Base-by-base conservation (phyloP, 257 asterid species). In the Thymus quinquecostatus region DNA sequence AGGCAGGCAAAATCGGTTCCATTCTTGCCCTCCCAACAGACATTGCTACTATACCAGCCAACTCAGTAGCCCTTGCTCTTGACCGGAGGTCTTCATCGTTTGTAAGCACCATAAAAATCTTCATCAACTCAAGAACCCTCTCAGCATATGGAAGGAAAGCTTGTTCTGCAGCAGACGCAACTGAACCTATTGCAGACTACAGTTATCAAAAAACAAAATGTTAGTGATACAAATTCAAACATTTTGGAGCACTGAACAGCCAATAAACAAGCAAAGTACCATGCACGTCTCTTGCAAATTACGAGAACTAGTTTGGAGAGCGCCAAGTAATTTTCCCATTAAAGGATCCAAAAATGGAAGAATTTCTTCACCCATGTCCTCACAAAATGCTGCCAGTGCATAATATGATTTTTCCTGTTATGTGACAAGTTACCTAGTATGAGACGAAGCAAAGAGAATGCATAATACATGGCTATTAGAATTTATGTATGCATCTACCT, bases 371-470 rank as follows among this genome's bases (percentile, higher is more conserved):
- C 96, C 99, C 99, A 95, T 95, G 75, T 95, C 77, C 95, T 95
- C 99, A 82, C 98, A 92, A 82, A 95, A 95, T 75, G 99, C 98
- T 41, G 99, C 99, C 87, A 95, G 80, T 27, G 98, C 98, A 77
- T 95, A 95, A 77, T 95, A 95, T 10, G 99, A 95, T 79, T 95
- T 95, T 80, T 92, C 99, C 99, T 95, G 86, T 80, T 57, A 75
- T 49, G 73, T 65, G 38, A 69, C 47, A 65, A 43, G 63, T 32
- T 72, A 77, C 29, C 9, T 2, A 49, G 40, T 62, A 40, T 55
- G 77, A 57, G 53, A 54, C 58, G 40, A 60, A 41, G 70, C 45
- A 75, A 73, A 71, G 36, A 71, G 40, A 75, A 53, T 44, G 58
- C 47, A 47, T 33, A 62, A 32, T n/a, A 45, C 32, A 64, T 54